These are phyloP conservation scores for Talaromyces thailandensis DNA, from an alignment of 495 filamentous ascomycete genomes.

Conservation along the genomic window DNA sequence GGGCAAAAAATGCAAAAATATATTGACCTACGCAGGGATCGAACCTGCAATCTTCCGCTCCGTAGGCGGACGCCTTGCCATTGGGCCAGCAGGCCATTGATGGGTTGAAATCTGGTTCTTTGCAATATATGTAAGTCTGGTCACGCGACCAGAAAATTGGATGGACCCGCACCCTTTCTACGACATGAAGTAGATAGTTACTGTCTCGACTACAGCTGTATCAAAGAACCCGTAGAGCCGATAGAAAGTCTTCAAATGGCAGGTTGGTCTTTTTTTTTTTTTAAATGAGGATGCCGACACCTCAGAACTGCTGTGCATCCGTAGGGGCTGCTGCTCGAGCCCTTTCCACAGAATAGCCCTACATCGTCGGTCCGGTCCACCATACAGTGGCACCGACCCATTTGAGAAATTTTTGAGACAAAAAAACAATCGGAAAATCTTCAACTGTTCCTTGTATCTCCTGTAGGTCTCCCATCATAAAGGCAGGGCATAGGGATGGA, in stretches of 20 bases:
- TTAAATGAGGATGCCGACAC: not conserved
- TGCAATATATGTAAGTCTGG: not conserved
- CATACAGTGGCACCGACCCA: not conserved
- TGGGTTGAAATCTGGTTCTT: not conserved
- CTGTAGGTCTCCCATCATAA: not conserved
- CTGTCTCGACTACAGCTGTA: not conserved
- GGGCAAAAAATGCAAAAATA: not conserved
- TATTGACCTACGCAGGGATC: conserved; percentile 19
- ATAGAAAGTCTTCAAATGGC: not conserved
- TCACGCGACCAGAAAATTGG: not conserved
- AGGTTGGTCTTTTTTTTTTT: not conserved
- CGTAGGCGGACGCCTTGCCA: conserved; percentile 4
- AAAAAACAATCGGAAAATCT: not conserved
- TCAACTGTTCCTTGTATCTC: no score
- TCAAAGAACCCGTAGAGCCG: not conserved
- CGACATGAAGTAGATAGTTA: not conserved
- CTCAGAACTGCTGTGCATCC: not conserved
- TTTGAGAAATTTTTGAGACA: not conserved
- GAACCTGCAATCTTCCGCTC: conserved; percentile 20
- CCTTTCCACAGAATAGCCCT: not conserved
- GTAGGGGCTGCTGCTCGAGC: not conserved
- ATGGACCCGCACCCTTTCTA: no score
- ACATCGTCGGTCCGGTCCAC: not conserved
- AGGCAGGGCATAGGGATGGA: not conserved
- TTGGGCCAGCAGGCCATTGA: conserved; percentile 2